Base-by-base conservation (phyloP, 1,284 basidiomycete species). In the Apiotrichum montevideense region DNA sequence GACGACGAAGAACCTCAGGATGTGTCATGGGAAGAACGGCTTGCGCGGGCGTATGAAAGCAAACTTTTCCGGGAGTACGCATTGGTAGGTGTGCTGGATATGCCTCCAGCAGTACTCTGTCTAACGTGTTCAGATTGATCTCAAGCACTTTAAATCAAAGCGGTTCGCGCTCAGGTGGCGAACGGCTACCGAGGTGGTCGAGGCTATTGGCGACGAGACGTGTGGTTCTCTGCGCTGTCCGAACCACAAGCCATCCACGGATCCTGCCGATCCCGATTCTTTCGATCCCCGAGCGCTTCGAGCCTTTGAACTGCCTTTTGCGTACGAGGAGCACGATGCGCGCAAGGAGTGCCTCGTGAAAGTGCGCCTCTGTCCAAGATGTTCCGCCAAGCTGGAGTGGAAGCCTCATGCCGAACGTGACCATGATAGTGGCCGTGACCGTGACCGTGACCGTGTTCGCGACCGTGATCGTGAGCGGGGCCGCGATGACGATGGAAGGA, bases 71-170 rank as follows among this genome's bases (percentile, higher is more conserved):
- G 89, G 59, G 92, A 97, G 75, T 95, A 87, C 69, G 91, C 90
- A 0, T 80, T 96, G 46, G 74, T 75, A 52, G 50, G 71, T 62
- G 3, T 21, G 3, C 21, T n/a, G 6, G 35, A 4, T 13, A 6
- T 40, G 37, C 29, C 44, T 13, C 13, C 15, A n/a, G 13, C 34
- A 14, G 45, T 35, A 11, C 13, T 43, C 5, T 14, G 14, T 6
- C 5, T 29, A 10, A n/a, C 34, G 50, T 42, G 35, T 52, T 41
- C 54, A 74, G 73, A 90, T 92, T 70, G 90, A 96, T 76, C 78
- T 96, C 61, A 95, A 95, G 76, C 92, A 95, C 71, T 95, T 88
- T 80, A 94, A 92, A 77, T 86, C 87, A 0, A 88, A 90, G n/a
- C 86, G 87, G 85, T 86, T 96, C 70, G 85, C 91, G 0, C 79